Conservation (phyloP, 805 yeast genomes). For the Cyberlindnera subsufficiens region DNA sequence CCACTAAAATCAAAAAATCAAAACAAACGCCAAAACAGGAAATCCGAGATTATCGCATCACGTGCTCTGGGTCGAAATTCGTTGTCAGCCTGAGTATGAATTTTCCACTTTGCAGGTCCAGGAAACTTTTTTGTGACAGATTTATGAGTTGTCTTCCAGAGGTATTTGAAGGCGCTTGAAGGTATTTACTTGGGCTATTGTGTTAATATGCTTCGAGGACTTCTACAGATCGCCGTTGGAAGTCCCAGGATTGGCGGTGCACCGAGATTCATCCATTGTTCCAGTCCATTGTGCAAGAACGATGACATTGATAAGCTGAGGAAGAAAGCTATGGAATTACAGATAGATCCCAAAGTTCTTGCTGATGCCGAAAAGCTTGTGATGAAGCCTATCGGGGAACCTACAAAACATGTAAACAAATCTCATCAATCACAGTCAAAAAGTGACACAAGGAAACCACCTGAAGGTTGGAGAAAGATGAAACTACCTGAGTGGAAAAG, state of each 20-base stretch:
- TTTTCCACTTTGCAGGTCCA: no score
- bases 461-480: constrained; percentile 40
- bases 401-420: no score
- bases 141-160: no score
- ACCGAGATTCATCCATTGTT: background rate
- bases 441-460: constrained; percentile 24
- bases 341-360: constrained; percentile 3
- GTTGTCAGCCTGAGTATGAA: no score
- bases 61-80: no score
- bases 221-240: background rate
- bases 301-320: background rate
- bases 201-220: no score
- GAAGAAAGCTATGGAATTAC: background rate
- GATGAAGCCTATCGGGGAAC: background rate
- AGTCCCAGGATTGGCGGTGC: background rate
- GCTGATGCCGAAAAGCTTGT: constrained; percentile 1
- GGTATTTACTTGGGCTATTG: no score
- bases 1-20: background rate
- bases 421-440: constrained; percentile 8
- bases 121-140: no score
- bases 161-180: no score
- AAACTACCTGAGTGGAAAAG: constrained; percentile 63
- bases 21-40: constrained; percentile 3
- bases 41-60: background rate
- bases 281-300: background rate